phyloP scores from a whole-genome alignment of 768 basidiomycete species.

The Pholiota microspora region DNA sequence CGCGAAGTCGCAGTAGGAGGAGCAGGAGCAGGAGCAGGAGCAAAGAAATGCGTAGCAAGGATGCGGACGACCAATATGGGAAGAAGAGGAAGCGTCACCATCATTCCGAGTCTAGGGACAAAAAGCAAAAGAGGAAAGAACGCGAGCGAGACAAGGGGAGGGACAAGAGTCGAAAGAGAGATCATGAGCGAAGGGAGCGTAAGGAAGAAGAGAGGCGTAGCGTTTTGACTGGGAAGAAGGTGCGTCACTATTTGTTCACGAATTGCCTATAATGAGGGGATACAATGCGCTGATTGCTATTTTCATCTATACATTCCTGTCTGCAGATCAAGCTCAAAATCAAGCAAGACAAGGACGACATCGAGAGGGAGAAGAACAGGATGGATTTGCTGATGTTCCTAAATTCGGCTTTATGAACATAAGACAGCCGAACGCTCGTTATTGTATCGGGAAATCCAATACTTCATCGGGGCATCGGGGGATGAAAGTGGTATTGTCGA shows the following conservation, averaged over 20 bases:
- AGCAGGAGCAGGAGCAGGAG: neutral
- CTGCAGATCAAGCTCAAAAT: conserved; percentile 61
- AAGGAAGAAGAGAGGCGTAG: conserved; percentile 49
- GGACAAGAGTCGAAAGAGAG: conserved; percentile 33
- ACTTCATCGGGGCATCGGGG: too few relatives aligned
- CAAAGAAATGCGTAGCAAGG: neutral
- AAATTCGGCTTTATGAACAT: conserved; percentile 48
- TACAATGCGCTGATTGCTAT: too few relatives aligned
- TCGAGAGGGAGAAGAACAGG: conserved; percentile 56
- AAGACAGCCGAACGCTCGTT: neutral
- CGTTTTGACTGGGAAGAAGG: conserved; percentile 63
- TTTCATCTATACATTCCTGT: too few relatives aligned
- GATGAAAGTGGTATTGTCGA: too few relatives aligned
- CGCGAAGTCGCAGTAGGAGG: neutral
- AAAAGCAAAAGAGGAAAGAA: conserved; percentile 27
- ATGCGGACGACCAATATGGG: neutral
- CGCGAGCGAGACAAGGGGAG: conserved; percentile 22
- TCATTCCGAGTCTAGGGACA: conserved; percentile 14
- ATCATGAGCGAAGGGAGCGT: conserved; percentile 27
- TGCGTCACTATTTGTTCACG: conserved; percentile 12
- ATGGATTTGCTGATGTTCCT: conserved; percentile 51
- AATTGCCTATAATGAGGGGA: too few relatives aligned
- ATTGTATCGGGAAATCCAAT: too few relatives aligned
- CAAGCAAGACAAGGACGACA: conserved; percentile 54
- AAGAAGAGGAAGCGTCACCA: conserved; percentile 10